Evolutionary conservation across 495 filamentous ascomycete genomes (phyloP), one percentile per base, ranked within the genome.

Genomic region (Penicillium alfredii): DNA sequence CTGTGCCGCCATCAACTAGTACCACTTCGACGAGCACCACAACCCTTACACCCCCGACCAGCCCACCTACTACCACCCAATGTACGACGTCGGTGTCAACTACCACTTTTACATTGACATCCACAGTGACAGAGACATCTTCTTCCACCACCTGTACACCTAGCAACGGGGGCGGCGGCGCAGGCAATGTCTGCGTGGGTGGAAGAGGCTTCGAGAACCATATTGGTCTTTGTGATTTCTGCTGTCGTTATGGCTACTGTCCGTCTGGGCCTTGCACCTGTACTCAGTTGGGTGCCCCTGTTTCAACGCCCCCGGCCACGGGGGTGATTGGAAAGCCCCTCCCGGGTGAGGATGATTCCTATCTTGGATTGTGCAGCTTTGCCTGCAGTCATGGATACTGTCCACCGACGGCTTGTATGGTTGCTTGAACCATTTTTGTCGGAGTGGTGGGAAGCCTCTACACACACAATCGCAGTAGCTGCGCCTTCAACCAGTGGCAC

Each of bases 381-480:
- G 47, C 56, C 8, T 71, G 68, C 15, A 44, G 51, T 27, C 54
- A 62, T 41, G 66, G 61, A 2, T 71, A 67, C 33, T 69, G 65
- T 38, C 67, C 67, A 2, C 31, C 49, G 0, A 59, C 51, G 7
- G 64, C 65, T 0, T 71, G 67, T n/a, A n/a, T n/a, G n/a, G n/a
- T n/a, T n/a, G n/a, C n/a, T n/a, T n/a, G n/a, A n/a, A n/a, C n/a
- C n/a, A n/a, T n/a, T n/a, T n/a, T n/a, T n/a, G n/a, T n/a, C n/a
- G n/a, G n/a, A n/a, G n/a, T n/a, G n/a, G n/a, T n/a, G n/a, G n/a
- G n/a, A n/a, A n/a, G n/a, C n/a, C n/a, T n/a, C n/a, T n/a, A n/a
- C n/a, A n/a, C n/a, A n/a, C n/a, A n/a, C n/a, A n/a, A n/a, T n/a
- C n/a, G n/a, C n/a, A n/a, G n/a, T n/a, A n/a, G n/a, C n/a, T n/a